These are phyloP conservation scores for Solanum hybrid DNA, from an alignment of 305 asterid species.

Conservation along the genomic window DNA sequence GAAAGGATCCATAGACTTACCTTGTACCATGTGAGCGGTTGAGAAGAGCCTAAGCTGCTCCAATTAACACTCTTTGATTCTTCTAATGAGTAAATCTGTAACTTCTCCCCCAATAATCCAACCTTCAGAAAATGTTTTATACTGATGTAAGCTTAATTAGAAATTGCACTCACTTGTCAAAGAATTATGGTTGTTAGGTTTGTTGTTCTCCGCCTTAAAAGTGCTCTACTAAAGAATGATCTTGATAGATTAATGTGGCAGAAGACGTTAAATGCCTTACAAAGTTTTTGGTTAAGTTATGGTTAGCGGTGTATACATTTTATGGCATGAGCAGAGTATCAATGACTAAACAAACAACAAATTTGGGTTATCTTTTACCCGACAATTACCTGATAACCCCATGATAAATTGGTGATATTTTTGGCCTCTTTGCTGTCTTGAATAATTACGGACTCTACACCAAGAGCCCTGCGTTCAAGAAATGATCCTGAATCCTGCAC, in stretches of 20 bases:
- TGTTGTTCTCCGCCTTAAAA: not conserved
- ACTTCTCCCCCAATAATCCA: conserved; percentile 68
- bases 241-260: not conserved
- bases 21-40: conserved; percentile 78
- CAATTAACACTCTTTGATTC: conserved; percentile 38
- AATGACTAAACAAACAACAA: not conserved
- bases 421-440: conserved; percentile 14
- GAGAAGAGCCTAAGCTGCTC: conserved; percentile 29
- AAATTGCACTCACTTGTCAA: not conserved
- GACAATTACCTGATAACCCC: conserved; percentile 79
- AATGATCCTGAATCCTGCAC: conserved; percentile 69
- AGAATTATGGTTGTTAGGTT: not conserved
- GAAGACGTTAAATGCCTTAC: not conserved
- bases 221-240: not conserved
- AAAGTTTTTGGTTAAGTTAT: not conserved
- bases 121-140: conserved; percentile 27
- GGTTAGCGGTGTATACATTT: not conserved
- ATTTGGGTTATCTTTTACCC: not conserved
- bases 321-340: not conserved
- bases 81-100: conserved; percentile 34
- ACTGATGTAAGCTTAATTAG: not conserved
- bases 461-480: conserved; percentile 54
- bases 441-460: conserved; percentile 37
- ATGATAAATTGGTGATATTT: conserved; percentile 31
- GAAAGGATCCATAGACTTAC: conserved; percentile 20